Conservation (phyloP, 805 yeast species). For the Schwanniomyces occidentalis region DNA sequence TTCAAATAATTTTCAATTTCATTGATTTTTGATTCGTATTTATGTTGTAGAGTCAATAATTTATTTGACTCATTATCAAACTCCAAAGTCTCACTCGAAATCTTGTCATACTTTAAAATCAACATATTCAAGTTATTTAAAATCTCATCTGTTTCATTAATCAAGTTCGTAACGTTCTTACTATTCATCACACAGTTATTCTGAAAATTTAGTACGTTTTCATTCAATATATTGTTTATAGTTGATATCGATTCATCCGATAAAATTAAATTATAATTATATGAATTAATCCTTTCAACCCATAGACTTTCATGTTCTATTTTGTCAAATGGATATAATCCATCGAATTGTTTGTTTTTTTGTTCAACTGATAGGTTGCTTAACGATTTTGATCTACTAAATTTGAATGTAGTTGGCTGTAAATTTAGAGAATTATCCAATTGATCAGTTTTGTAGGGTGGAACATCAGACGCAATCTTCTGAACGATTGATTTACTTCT, state of each 20-base stretch:
- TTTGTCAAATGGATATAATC: slow-evolving; percentile 7
- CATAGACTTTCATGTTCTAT: slow-evolving; percentile 22
- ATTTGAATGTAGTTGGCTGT: slow-evolving; percentile 1
- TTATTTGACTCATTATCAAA: slow-evolving; percentile 59
- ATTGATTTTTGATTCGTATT: slow-evolving; percentile 39
- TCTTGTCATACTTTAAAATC: slow-evolving; percentile 53
- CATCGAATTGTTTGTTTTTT: slow-evolving; percentile 2
- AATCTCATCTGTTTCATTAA: slow-evolving; percentile 46
- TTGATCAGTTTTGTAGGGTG: slow-evolving; percentile 33
- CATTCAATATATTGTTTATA: slow-evolving; percentile 39
- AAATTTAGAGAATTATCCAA: slow-evolving; percentile 6
- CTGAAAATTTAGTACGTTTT: slow-evolving; percentile 33
- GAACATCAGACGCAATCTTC: slow-evolving; percentile 55
- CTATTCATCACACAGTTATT: slow-evolving; percentile 30
- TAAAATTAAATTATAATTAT: slow-evolving; percentile 43
- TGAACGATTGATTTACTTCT: slow-evolving; percentile 66
- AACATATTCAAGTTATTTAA: slow-evolving; percentile 48
- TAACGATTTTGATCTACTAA: slow-evolving; percentile 11
- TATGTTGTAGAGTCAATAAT: slow-evolving; percentile 47
- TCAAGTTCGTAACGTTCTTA: slow-evolving; percentile 30
- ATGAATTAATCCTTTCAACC: slow-evolving; percentile 35
- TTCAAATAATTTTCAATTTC: slow-evolving; percentile 51
- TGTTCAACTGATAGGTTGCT: neutral
- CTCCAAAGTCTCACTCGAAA: slow-evolving; percentile 60
- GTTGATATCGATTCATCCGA: slow-evolving; percentile 39